These are phyloP conservation scores for Flaveria linearis DNA, from an alignment of 129 eudicot species.

Conservation along the genomic window DNA sequence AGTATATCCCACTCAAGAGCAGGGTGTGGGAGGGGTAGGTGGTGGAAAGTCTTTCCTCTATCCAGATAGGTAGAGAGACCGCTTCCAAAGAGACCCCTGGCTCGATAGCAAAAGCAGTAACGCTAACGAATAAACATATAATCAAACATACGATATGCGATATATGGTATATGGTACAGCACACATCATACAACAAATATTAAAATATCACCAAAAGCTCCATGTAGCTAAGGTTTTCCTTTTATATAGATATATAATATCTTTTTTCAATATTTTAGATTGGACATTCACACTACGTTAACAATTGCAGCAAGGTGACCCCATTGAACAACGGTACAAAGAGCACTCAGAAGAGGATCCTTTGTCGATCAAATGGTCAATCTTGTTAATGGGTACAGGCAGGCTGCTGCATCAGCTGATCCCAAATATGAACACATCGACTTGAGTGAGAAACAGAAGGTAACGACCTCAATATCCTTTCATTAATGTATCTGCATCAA, in stretches of 20 bases:
- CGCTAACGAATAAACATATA: no score
- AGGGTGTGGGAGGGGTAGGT: no score
- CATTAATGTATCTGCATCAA: neutral
- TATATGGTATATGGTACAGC: no score
- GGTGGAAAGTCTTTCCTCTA: no score
- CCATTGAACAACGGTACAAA: constrained; percentile 74
- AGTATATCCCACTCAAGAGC: no score
- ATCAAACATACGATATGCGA: no score
- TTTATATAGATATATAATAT: neutral
- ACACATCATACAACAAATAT: no score
- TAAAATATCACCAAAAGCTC: no score
- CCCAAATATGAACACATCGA: constrained; percentile 87
- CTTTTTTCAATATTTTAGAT: neutral
- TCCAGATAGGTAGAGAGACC: no score
- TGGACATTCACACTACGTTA: neutral
- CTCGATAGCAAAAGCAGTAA: no score
- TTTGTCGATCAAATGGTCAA: constrained; percentile 53
- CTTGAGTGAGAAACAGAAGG: constrained; percentile 76
- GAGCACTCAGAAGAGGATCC: constrained; percentile 72
- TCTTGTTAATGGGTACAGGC: constrained; percentile 68
- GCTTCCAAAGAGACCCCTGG: no score
- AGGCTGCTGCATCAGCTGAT: constrained; percentile 77
- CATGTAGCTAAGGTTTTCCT: no score
- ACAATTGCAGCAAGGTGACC: constrained; percentile 72
- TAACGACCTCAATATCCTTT: constrained; percentile 9